Conservation (phyloP, 108 stramenopile genomes). For the Fragilariopsis cylindrus region DNA sequence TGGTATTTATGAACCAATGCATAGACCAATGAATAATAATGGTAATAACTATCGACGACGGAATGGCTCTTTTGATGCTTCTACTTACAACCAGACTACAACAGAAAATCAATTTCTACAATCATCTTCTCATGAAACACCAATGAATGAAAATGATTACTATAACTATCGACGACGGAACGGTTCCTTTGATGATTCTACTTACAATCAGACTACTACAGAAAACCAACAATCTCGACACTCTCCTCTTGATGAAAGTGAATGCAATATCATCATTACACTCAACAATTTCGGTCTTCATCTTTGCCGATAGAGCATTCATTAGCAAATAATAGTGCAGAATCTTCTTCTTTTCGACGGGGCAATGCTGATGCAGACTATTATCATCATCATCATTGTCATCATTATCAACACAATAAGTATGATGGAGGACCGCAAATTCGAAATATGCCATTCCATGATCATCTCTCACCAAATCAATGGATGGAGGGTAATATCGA, state of each 20-base stretch:
- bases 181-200: neutral
- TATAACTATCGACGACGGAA: neutral
- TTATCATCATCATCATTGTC: neutral
- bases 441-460: neutral
- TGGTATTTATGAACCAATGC: neutral
- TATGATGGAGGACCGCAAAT: constrained; percentile 3
- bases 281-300: neutral
- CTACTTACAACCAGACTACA: neutral
- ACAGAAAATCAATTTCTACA: neutral
- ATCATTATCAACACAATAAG: neutral
- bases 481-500: constrained; percentile 6
- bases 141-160: neutral
- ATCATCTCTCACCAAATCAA: neutral
- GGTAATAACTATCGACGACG: neutral
- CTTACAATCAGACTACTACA: neutral
- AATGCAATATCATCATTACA: neutral
- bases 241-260: neutral
- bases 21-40: neutral
- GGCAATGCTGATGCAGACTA: neutral
- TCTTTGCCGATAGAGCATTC: neutral
- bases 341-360: neutral
- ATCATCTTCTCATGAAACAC: neutral
- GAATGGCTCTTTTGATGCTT: neutral
- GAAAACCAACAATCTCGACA: neutral
- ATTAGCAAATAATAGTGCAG: neutral